A percentile compares a stretch with the other conserved stretches of the same genome.
Conservation (phyloP, 2,329 filamentous ascomycete genomes). For the Ophiostoma australiae region DNA sequence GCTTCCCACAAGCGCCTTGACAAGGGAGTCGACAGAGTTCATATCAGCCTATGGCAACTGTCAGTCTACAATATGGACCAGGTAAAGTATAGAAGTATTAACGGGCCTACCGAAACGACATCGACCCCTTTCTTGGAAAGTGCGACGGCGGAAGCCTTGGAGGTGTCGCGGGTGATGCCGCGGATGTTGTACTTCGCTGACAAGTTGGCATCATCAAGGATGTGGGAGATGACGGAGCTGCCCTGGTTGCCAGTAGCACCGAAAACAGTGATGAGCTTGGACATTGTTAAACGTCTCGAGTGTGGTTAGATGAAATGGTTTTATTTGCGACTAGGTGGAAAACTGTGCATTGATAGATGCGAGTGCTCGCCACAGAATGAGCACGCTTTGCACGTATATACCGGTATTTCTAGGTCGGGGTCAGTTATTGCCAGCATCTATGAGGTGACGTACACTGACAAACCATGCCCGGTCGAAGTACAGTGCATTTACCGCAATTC, state of each 20-base stretch:
- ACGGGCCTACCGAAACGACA: not conserved
- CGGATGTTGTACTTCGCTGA: not conserved
- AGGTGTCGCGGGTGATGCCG: not conserved
- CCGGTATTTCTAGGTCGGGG: not conserved
- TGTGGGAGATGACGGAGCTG: slow-evolving; percentile 5
- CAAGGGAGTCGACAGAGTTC: slow-evolving; percentile 1
- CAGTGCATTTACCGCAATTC: not conserved
- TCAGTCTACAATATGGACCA: not conserved
- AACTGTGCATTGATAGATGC: not conserved
- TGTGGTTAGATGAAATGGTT: not conserved
- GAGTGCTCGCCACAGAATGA: not conserved
- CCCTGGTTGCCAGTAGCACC: slow-evolving; percentile 1
- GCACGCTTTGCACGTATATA: not conserved
- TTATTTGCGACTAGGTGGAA: not conserved
- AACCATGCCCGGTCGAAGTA: not conserved
- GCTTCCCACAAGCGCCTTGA: not conserved
- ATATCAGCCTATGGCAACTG: not conserved
- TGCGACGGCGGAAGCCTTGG: not conserved
- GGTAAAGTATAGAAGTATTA: not conserved
- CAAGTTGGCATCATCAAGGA: not conserved
- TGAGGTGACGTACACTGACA: not conserved
- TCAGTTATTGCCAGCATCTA: not conserved
- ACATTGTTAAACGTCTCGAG: not conserved
- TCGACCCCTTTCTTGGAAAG: not conserved
- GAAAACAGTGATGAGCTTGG: not conserved